These are phyloP conservation scores for Antrodiella citrinella DNA, from an alignment of 768 basidiomycete genomes.

Conservation along the genomic window DNA sequence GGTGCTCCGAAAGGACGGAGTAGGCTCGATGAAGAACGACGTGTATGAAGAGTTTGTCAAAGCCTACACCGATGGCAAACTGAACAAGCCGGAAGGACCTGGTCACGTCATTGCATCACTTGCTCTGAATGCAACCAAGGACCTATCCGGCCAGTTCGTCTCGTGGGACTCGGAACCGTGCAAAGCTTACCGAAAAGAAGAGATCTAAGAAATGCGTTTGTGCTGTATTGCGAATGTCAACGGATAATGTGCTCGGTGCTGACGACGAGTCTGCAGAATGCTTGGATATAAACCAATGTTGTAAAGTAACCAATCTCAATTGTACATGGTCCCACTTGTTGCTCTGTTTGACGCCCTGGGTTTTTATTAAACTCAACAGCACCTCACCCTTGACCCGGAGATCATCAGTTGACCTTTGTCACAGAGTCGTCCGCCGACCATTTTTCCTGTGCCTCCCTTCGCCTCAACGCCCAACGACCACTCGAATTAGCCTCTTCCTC, in stretches of 20 bases:
- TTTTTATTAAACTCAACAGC: too few species aligned
- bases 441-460: too few species aligned
- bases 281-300: too few species aligned
- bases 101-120: constrained; percentile 77
- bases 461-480: too few species aligned
- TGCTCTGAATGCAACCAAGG: constrained; percentile 52
- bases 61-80: constrained; percentile 52
- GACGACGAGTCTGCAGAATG: too few species aligned
- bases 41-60: constrained; percentile 53
- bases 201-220: not conserved
- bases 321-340: too few species aligned
- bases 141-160: constrained; percentile 69
- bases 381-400: too few species aligned
- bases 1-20: constrained; percentile 41
- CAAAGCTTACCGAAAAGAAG: constrained; percentile 36
- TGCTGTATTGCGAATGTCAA: not conserved
- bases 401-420: too few species aligned
- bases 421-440: too few species aligned
- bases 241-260: too few species aligned
- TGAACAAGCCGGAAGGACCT: constrained; percentile 66
- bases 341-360: too few species aligned
- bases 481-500: not conserved
- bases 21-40: constrained; percentile 41
- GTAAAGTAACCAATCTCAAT: too few species aligned
- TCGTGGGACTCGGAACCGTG: constrained; percentile 74